A percentile compares a stretch with the other conserved stretches of the same genome.
Conservation (phyloP, 1,284 basidiomycete species). For the Ceratobasidium sp. region DNA sequence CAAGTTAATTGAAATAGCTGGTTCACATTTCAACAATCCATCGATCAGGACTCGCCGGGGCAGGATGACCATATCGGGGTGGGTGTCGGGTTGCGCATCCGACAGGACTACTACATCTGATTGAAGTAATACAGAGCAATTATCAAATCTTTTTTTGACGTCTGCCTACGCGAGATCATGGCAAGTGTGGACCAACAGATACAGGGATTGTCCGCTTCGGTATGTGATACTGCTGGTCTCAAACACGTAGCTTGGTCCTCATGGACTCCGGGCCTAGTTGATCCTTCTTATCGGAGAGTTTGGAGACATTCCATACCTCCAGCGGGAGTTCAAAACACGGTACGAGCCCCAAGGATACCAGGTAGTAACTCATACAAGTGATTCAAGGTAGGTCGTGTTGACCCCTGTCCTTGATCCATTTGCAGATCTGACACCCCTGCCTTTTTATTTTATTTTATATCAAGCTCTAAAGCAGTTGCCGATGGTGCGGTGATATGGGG, state of each 20-base stretch:
- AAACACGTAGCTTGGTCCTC: neutral
- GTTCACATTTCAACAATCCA: slow-evolving; percentile 10
- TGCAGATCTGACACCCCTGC: too few relatives aligned
- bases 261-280: neutral
- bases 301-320: slow-evolving; percentile 43
- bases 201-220: neutral
- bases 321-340: slow-evolving; percentile 14
- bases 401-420: neutral
- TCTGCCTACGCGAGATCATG: slow-evolving; percentile 1
- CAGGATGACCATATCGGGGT: neutral
- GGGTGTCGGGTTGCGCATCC: too few relatives aligned
- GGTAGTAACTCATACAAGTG: slow-evolving; percentile 41
- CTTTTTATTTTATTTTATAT: too few relatives aligned
- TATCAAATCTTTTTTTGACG: slow-evolving; percentile 37
- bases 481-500: slow-evolving; percentile 46
- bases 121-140: neutral
- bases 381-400: slow-evolving; percentile 36
- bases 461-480: slow-evolving; percentile 45
- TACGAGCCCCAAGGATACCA: slow-evolving; percentile 21
- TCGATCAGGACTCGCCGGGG: slow-evolving; percentile 20
- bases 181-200: slow-evolving; percentile 24
- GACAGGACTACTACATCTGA: neutral
- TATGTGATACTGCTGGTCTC: neutral
- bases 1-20: neutral
- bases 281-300: slow-evolving; percentile 45